Evolutionary conservation across 75 land plant genomes (phyloP), one percentile per base, ranked within the genome.

Genomic region (Pinus tabuliformis): DNA sequence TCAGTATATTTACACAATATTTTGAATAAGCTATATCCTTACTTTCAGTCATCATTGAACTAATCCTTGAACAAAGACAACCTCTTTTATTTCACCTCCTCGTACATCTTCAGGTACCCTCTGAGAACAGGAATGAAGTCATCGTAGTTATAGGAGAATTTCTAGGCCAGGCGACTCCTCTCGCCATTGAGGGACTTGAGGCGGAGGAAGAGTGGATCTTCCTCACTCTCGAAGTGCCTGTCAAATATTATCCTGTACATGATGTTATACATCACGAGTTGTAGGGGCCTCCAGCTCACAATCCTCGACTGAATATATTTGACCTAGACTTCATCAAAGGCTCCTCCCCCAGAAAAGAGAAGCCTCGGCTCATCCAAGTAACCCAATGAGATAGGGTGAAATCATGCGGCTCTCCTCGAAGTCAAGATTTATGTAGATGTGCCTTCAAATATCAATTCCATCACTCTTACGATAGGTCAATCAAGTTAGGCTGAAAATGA

Each of bases 91-190:
- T 93, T 86, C 49, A 95, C 71, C 21, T 95, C 89, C 81, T 81
- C 79, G 86, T 96, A 93, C 63, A 76, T 75, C 77, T 83, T 86
- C 63, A 96, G 74, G 70, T 96, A 96, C 0, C 91, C 88, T 56
- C 92, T 81, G 13, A 96, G 76, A 73, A 93, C 57, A 30, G 97
- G 97, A 77, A 96, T 91, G 81, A 96, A 96, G 72, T 96, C 99
- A 5, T 94, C 99, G 65, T 91, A 96, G 80, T 93, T 96, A 72
- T 93, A 96, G 57, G 91, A 94, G 74, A 96, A 93, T 80, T 97
- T 96, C 83, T 96, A 94, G 3, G 94, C 90, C 56, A 96, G 78
- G 4, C 89, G 77, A 30, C 91, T 90, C 68, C 94, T 79, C 82
- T 96, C 97, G 6, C 83, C 81, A 75, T 96, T 96, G 15, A 91